Evolutionary conservation across 2,329 filamentous ascomycete species (phyloP).

Genomic region (Hymenoscyphus infarciens): DNA sequence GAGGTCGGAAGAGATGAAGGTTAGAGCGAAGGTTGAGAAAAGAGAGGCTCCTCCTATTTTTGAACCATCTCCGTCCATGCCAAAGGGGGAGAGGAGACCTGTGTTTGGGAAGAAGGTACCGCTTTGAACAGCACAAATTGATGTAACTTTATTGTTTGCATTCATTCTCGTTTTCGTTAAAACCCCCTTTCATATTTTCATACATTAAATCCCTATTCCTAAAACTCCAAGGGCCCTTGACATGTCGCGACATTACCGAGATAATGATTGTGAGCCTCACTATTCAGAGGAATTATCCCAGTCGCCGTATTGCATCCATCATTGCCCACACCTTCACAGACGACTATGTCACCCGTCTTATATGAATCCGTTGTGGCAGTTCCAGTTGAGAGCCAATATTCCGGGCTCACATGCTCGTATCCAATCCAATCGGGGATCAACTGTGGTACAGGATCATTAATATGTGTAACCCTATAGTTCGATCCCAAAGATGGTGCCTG

Average conservation of each 20-base stretch:
- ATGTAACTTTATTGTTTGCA: not conserved
- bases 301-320: conserved; percentile 50
- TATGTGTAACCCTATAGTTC: conserved; percentile 62
- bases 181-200: not conserved
- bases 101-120: conserved; percentile 18
- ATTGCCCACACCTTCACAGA: conserved; percentile 49
- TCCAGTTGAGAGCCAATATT: conserved; percentile 58
- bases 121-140: conserved; percentile 6
- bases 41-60: not conserved
- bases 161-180: not conserved
- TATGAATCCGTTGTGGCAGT: conserved; percentile 37
- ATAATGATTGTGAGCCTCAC: conserved; percentile 47
- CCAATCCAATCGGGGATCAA: conserved; percentile 59
- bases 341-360: conserved; percentile 39
- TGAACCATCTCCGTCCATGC: not conserved
- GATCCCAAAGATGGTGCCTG: conserved; percentile 36
- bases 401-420: conserved; percentile 63
- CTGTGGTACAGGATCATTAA: conserved; percentile 63
- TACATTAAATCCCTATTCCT: not conserved
- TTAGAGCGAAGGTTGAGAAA: conserved; percentile 13
- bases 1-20: conserved; percentile 19
- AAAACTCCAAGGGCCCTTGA: conserved; percentile 6
- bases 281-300: conserved; percentile 36
- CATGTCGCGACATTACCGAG: conserved; percentile 46
- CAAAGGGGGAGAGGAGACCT: conserved; percentile 8